Evolutionary conservation across 1,139 yeast genomes (phyloP).

Genomic region (Pichia sp.): DNA sequence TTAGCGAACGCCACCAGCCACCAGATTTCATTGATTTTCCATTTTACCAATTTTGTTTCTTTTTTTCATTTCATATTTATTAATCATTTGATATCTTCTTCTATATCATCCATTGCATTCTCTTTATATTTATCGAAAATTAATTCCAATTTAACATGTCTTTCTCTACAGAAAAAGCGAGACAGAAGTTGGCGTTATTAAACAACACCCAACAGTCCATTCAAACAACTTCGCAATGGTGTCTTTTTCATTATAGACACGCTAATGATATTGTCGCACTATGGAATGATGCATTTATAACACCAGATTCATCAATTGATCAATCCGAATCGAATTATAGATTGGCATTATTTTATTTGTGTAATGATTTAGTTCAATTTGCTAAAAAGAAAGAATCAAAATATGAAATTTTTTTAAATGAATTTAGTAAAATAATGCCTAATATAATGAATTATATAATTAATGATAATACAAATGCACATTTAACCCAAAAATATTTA

Average conservation of each 20-base stretch:
- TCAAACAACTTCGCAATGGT: conserved; percentile 81
- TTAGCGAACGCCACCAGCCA: too few relatives aligned
- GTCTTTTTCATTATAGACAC: conserved; percentile 67
- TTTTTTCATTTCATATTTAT: too few relatives aligned
- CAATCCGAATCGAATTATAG: conserved; percentile 39
- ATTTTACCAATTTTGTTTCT: too few relatives aligned
- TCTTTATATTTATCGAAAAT: not conserved
- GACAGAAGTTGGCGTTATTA: conserved; percentile 50
- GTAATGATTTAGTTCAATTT: conserved; percentile 82
- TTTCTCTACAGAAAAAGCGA: conserved; percentile 50
- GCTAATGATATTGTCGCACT: conserved; percentile 51
- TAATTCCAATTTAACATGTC: conserved; percentile 41
- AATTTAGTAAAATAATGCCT: conserved; percentile 43
- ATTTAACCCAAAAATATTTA: conserved; percentile 42
- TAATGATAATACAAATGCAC: conserved; percentile 12
- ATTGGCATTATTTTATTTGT: conserved; percentile 61
- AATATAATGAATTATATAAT: conserved; percentile 34
- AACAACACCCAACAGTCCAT: conserved; percentile 81
- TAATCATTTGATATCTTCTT: not conserved
- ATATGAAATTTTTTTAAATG: conserved; percentile 47
- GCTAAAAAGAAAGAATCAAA: conserved; percentile 61
- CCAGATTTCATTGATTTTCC: too few relatives aligned
- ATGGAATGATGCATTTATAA: conserved; percentile 48
- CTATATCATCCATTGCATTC: not conserved
- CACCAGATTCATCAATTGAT: conserved; percentile 15